Percentiles rank a stretch among this genome's conserved stretches.
These are phyloP conservation scores for Termitomyces sp. DNA, from an alignment of 768 basidiomycete species.

Conservation along the genomic window DNA sequence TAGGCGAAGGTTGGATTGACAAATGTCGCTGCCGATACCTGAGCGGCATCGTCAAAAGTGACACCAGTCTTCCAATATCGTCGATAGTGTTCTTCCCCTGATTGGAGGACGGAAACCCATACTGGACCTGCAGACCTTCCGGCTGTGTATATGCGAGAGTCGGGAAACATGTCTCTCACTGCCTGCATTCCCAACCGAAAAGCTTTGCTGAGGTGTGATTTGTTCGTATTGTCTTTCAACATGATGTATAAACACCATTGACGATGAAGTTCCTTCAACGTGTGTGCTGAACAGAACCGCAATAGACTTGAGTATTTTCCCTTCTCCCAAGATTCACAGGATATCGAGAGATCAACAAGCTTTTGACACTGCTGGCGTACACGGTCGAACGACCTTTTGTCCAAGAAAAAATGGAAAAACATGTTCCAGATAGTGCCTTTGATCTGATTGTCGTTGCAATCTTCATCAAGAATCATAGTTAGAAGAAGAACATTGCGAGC, in stretches of 20 bases:
- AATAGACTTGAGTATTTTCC: constrained; percentile 33
- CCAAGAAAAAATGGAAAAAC: constrained; percentile 44
- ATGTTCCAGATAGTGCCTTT: constrained; percentile 33
- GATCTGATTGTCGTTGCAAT: constrained; percentile 4
- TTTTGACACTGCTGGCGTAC: constrained; percentile 33
- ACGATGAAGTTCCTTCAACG: constrained; percentile 31
- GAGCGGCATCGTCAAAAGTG: constrained; percentile 19
- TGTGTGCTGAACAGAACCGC: constrained; percentile 30
- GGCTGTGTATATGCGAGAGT: background rate
- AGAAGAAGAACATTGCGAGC: constrained; percentile 46
- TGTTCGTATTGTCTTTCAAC: constrained; percentile 15
- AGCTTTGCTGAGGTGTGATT: constrained; percentile 16
- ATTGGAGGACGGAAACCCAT: constrained; percentile 7
- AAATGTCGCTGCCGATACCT: constrained; percentile 18
- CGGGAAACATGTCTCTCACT: constrained; percentile 3
- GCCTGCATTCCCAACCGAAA: constrained; percentile 18
- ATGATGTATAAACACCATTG: constrained; percentile 33
- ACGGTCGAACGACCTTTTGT: constrained; percentile 26
- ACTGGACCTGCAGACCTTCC: constrained; percentile 34
- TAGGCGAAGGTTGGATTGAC: constrained; percentile 45
- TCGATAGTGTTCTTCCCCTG: constrained; percentile 17
- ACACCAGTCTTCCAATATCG: constrained; percentile 40
- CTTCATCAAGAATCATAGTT: constrained; percentile 33
- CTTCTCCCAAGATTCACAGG: constrained; percentile 31
- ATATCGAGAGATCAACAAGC: constrained; percentile 27